Conservation (phyloP, 805 yeast genomes). For the Candida oleophila region DNA sequence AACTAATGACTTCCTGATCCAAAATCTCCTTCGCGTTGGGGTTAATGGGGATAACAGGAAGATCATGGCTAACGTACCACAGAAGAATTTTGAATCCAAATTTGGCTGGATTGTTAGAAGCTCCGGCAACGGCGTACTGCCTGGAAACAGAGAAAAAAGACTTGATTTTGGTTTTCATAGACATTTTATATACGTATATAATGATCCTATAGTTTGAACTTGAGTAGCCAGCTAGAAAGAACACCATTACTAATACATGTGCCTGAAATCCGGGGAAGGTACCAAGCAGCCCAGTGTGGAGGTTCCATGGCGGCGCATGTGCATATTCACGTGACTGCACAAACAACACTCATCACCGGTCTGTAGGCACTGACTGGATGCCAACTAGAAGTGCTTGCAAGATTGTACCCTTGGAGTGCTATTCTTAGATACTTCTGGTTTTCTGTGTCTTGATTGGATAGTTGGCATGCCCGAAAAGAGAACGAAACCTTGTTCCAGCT, state of each 20-base stretch:
- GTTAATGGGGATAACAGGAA: conserved; percentile 68
- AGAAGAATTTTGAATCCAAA: conserved; percentile 67
- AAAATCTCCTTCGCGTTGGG: conserved; percentile 52
- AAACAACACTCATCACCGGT: too few relatives aligned
- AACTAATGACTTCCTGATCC: conserved; percentile 37
- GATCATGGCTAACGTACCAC: conserved; percentile 60
- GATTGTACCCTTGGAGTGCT: background rate
- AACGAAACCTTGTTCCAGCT: conserved; percentile 61
- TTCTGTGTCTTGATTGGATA: too few relatives aligned
- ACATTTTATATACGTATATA: conserved; percentile 19
- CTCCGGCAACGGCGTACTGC: conserved; percentile 68
- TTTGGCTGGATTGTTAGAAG: conserved; percentile 60
- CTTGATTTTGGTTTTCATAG: conserved; percentile 36
- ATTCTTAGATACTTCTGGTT: too few relatives aligned
- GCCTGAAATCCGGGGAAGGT: background rate
- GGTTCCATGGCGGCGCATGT: too few relatives aligned
- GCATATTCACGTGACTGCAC: too few relatives aligned
- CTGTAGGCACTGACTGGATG: too few relatives aligned
- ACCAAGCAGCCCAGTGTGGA: too few relatives aligned
- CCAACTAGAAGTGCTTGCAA: too few relatives aligned
- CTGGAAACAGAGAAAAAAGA: conserved; percentile 53
- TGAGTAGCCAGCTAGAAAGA: background rate
- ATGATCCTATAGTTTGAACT: background rate
- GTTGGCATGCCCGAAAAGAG: conserved; percentile 30
- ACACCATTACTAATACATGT: background rate